Percentiles rank a stretch among this genome's conserved stretches.
phyloP scores from a whole-genome alignment of 176 grass and related monocot genomes.

The Oryza punctata region DNA sequence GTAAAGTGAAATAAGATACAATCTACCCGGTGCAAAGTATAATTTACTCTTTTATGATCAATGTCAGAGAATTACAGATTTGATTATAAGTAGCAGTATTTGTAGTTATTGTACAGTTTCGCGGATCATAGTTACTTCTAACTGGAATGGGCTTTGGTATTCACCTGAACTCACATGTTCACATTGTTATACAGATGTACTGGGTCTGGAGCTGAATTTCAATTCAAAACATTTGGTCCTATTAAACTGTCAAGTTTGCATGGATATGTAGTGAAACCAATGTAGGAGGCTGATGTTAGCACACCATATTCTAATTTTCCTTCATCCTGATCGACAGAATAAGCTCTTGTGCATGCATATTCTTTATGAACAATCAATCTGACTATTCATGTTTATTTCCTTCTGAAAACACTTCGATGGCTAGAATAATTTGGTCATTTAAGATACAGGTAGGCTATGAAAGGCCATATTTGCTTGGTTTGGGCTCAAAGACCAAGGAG shows the following conservation, averaged over 20 bases:
- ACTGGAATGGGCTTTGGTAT: too few relatives aligned
- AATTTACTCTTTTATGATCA: too few relatives aligned
- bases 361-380: not conserved
- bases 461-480: not conserved
- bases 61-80: too few relatives aligned
- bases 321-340: not conserved
- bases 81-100: too few relatives aligned
- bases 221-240: not conserved
- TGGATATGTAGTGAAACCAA: too few relatives aligned
- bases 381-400: not conserved
- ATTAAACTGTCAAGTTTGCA: not conserved
- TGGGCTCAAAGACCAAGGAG: not conserved
- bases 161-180: too few relatives aligned
- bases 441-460: not conserved
- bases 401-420: not conserved
- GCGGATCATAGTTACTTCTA: too few relatives aligned
- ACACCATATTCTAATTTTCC: not conserved
- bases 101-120: too few relatives aligned
- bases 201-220: not conserved
- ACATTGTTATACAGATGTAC: not conserved
- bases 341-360: not conserved
- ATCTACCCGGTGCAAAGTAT: too few relatives aligned
- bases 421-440: not conserved
- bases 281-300: not conserved
- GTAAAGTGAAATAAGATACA: too few relatives aligned